Conservation (phyloP, 2,329 filamentous ascomycete genomes). For the Talaromyces pinophilus region DNA sequence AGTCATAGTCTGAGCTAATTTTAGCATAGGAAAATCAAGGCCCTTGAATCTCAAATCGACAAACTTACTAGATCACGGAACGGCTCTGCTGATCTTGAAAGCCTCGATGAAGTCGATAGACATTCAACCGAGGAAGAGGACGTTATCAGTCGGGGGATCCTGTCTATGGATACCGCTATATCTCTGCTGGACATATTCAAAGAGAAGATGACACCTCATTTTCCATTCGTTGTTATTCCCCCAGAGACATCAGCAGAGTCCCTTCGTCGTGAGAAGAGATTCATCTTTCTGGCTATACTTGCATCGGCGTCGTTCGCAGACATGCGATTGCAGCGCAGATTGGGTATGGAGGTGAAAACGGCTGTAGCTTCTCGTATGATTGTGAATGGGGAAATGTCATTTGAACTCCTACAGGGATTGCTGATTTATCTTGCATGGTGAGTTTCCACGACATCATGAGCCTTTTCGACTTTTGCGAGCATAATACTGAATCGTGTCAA, state of each 20-base stretch:
- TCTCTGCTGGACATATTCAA: conserved; percentile 9
- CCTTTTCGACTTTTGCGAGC: not conserved
- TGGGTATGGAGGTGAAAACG: conserved; percentile 30
- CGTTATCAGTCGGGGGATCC: not conserved
- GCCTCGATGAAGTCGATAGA: not conserved
- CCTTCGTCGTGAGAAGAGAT: conserved; percentile 36
- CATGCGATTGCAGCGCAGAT: conserved; percentile 36
- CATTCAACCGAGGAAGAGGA: not conserved
- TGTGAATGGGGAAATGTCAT: conserved; percentile 34
- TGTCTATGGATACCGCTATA: conserved; percentile 8
- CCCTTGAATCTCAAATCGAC: conserved; percentile 14
- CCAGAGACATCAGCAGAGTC: conserved; percentile 22
- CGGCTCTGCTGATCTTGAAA: conserved; percentile 12
- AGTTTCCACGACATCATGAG: not conserved
- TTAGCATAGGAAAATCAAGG: conserved; percentile 18
- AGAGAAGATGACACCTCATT: not conserved
- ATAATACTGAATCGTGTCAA: not conserved
- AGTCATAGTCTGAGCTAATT: conserved; percentile 12
- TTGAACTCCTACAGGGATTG: conserved; percentile 46
- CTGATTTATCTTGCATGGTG: conserved; percentile 42
- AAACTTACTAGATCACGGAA: conserved; percentile 5
- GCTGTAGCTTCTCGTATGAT: conserved; percentile 36
- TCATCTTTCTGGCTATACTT: conserved; percentile 41
- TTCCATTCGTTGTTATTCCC: conserved; percentile 15
- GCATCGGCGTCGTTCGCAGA: conserved; percentile 36